Base-by-base conservation (phyloP, 2,329 filamentous ascomycete genomes). In the Epichloe brachyelytri region DNA sequence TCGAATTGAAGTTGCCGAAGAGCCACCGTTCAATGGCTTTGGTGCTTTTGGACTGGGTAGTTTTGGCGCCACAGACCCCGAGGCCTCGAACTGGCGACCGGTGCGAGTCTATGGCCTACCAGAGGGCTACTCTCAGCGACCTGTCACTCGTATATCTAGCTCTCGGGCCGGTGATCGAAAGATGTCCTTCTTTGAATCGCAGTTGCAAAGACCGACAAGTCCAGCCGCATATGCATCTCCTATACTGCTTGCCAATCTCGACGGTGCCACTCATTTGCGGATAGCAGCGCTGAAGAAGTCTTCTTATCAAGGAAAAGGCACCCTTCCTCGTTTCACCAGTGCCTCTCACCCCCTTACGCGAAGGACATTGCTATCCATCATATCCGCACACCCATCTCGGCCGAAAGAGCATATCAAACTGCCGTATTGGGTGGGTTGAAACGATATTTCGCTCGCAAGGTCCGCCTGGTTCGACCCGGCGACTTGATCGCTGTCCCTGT, bases 401-500 rank as follows among this genome's bases (percentile, higher is more conserved):
- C 86, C 3, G 91, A 97, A 60, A 78, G 88, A 44, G 78, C 85
- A 2, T 78, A 95, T 10, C 90, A 97, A 62, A 86, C 88, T 6
- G 87, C 87, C 4, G 77, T 97, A 4, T 83, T 97, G 58, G 83
- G 87, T 17, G 89, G 88, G 0, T 68, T 98, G 41, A 96, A 96
- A 64, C 81, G 82, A 39, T 85, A 96, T 63, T 96, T 98, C 64
- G 86, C 94, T 57, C 80, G 80, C 51, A 88, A 86, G 59, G 79
- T 85, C 51, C 81, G 93, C 4, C 78, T 97, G 12, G 79, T 97
- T 39, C 89, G 89, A 61, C 83, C 80, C 40, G 91, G 90, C 3
- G 93, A 98, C 67, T 70, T 96, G 12, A 83, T 98, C 50, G 90
- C 87, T 17, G 85, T 98, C 12, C 83, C 88, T 3, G 83, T 98